Base-by-base conservation (phyloP, 2,329 filamentous ascomycete genomes). In the Ophiosphaerella korrae region DNA sequence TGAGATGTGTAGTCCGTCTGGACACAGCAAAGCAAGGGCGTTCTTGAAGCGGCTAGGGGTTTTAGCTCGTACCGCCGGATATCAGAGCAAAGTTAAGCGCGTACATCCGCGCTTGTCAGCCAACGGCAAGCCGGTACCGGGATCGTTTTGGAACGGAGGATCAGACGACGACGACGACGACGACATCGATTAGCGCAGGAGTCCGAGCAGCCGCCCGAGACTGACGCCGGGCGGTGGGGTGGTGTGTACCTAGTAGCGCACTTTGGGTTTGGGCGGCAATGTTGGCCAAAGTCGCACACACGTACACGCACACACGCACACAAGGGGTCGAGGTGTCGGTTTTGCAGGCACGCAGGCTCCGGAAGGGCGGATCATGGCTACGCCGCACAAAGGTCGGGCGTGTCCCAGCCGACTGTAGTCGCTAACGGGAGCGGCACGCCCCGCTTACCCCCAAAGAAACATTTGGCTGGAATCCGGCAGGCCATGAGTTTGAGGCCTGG, bases 341-440 rank as follows among this genome's bases (percentile, higher is more conserved):
- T 21, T 18, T 21, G 18, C 18, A 21, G 18, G 18, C 18, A 21
- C 18, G 12, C 14, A 11, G n/a, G 34, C 24, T 14, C 45, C 45
- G 40, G 23, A 12, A 24, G 32, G 38, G 24, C 42, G 45, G 44
- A 18, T 45, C 32, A 32, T 36, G 46, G 49, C 50, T 34, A 43
- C 46, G 51, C 51, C 51, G 43, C 36, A 52, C 47, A 45, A 45
- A 41, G 46, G 48, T 54, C 52, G 56, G 48, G 42, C 52, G 47
- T 53, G 50, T 57, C 50, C 58, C 58, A 58, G 51, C 45, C 48
- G 44, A 55, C 52, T 61, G 58, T 62, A 50, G 58, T 63, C 56
- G 57, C 52, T 57, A 61, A 56, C 58, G 58, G 62, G 62, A 63
- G 62, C 62, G 60, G 60, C 55, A 63, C 62, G 60, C 60, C 55